Conservation (phyloP, 2,329 filamentous ascomycete genomes). For the Diaporthe sp. region DNA sequence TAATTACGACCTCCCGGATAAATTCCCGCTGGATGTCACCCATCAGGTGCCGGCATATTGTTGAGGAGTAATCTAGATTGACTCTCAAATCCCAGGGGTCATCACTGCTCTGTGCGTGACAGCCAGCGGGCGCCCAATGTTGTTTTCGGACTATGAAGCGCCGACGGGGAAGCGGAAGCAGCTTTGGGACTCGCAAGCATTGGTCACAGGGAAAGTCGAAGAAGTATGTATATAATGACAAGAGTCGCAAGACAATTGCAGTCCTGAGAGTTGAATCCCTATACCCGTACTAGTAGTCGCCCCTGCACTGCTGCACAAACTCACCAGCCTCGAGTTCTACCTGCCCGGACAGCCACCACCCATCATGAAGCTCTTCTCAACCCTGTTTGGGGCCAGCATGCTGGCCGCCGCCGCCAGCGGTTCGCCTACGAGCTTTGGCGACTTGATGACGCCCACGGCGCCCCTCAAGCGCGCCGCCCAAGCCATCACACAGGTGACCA, state of each 20-base stretch:
- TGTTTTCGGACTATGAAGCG: slow-evolving; percentile 24
- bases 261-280: no score
- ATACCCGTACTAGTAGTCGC: neutral
- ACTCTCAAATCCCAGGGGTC: neutral
- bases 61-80: slow-evolving; percentile 18
- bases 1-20: slow-evolving; percentile 23
- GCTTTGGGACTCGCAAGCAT: neutral
- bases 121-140: neutral
- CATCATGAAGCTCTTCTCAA: slow-evolving; percentile 19
- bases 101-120: neutral
- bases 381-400: slow-evolving; percentile 36
- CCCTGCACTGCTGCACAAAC: neutral
- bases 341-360: neutral
- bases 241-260: neutral
- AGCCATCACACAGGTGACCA: slow-evolving; percentile 41
- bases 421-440: slow-evolving; percentile 42
- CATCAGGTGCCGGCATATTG: slow-evolving; percentile 12
- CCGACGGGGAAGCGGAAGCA: slow-evolving; percentile 30
- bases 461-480: slow-evolving; percentile 44
- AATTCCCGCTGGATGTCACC: slow-evolving; percentile 4
- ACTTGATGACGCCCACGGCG: slow-evolving; percentile 42
- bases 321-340: neutral
- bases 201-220: neutral
- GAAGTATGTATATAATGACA: slow-evolving; percentile 16
- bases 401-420: slow-evolving; percentile 39